A percentile compares a stretch with the other conserved stretches of the same genome.
Evolutionary conservation across 768 basidiomycete species (phyloP).

Genomic region (Gautieria morchelliformis): DNA sequence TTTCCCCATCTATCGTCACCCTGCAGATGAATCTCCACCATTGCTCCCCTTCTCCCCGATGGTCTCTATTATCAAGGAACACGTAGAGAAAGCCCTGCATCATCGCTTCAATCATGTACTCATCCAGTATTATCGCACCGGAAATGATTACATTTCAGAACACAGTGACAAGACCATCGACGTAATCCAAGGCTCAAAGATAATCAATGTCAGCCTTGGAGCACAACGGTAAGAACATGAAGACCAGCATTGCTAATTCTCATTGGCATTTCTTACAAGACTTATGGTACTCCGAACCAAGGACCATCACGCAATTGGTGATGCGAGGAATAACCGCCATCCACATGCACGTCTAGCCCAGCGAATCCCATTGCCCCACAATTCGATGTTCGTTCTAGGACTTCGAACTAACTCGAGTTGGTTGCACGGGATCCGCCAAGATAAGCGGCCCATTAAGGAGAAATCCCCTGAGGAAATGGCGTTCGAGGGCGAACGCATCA

Average conservation of each 20-base stretch:
- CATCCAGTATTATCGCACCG: conserved; percentile 72
- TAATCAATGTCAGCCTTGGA: conserved; percentile 76
- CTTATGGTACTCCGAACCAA: conserved; percentile 68
- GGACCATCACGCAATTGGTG: conserved; percentile 31
- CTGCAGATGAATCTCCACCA: conserved; percentile 68
- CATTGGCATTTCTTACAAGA: conserved; percentile 16
- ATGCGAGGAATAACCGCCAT: background rate
- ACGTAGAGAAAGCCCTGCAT: conserved; percentile 45
- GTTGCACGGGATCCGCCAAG: conserved; percentile 69
- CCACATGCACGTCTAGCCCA: conserved; percentile 28
- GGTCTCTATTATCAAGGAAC: conserved; percentile 51
- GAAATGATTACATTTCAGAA: conserved; percentile 76
- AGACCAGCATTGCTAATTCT: background rate
- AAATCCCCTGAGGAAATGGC: conserved; percentile 50
- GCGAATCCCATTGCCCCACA: conserved; percentile 66
- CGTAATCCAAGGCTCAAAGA: conserved; percentile 59
- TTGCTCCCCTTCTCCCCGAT: conserved; percentile 60
- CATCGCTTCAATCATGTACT: conserved; percentile 79
- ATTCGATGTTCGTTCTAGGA: conserved; percentile 77
- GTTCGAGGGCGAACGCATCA: conserved; percentile 59
- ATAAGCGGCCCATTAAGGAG: conserved; percentile 48
- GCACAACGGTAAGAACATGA: conserved; percentile 35
- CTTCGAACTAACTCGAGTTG: conserved; percentile 62
- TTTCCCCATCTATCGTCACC: conserved; percentile 75
- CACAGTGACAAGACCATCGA: conserved; percentile 86